Evolutionary conservation across 2,329 filamentous ascomycete species (phyloP), one percentile per base, ranked within the genome.

Genomic region (Aspergillus sp.): DNA sequence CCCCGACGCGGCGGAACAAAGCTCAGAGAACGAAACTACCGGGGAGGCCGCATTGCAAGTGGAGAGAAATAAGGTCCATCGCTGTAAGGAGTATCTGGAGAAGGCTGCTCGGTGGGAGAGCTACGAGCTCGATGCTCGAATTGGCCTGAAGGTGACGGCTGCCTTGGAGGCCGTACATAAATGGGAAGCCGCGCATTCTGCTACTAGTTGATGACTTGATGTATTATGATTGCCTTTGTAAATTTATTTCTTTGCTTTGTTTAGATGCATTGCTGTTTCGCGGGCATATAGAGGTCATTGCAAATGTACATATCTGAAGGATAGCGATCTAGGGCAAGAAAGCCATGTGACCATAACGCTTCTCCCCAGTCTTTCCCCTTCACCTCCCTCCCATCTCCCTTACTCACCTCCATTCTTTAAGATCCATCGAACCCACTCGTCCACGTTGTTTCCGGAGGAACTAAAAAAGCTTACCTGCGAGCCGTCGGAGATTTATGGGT

Each of bases 101-200:
- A 81, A 80, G 65, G 80, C 81, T 9, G 79, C 81, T 41, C 76
- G 70, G 46, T 86, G 83, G 83, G 84, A 84, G 59, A 74, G 74
- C 16, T 87, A 82, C 64, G 83, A 85, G 63, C 69, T 87, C 54
- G 84, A 87, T 70, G 79, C 83, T 47, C 76, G 84, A 64, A 66
- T 78, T 48, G 76, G 76, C 5, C 63, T 78, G 44, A 78, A 78
- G 58, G 73, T 79, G 52, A 77, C 76, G 17, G 74, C 74, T 40
- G 76, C 71, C 3, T 61, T 72, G 50, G 75, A 74, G 50, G 75
- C 76, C 4, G 65, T 79, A 31, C 65, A 65, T 21, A 73, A 73
- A 49, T 78, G 73, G 74, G 71, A 76, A 57, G 59, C 43, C 23
- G 55, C 60, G 25, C 66, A 72, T 45, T 49, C 57, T 38, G 52